Evolutionary conservation across 2,329 filamentous ascomycete species (phyloP).

Genomic region (Cladosporium sp.): DNA sequence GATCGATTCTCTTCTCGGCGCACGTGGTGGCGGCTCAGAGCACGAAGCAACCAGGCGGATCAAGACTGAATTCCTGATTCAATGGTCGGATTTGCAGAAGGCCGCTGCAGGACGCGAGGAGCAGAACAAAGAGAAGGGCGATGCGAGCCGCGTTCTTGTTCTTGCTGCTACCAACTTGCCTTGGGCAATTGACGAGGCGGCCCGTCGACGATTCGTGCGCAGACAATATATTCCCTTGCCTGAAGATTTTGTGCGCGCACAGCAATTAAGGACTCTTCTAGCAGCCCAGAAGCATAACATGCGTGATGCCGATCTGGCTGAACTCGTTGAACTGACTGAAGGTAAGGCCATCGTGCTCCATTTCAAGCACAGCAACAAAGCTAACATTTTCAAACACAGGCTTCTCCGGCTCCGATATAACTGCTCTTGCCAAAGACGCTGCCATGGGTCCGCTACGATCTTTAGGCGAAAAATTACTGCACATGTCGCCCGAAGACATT

Average conservation of each 20-base stretch:
- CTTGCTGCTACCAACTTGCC: slow-evolving; percentile 93
- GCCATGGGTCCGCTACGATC: slow-evolving; percentile 94
- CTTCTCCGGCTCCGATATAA: slow-evolving; percentile 97
- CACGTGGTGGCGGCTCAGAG: slow-evolving; percentile 76
- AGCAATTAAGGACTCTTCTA: slow-evolving; percentile 74
- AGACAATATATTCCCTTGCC: slow-evolving; percentile 95
- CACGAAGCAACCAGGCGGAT: slow-evolving; percentile 90
- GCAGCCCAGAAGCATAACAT: slow-evolving; percentile 84
- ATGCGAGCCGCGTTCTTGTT: slow-evolving; percentile 84
- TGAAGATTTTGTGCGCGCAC: slow-evolving; percentile 73
- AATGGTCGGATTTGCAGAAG: slow-evolving; percentile 91
- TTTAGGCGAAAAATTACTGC: slow-evolving; percentile 80
- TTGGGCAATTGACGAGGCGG: slow-evolving; percentile 97
- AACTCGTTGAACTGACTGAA: slow-evolving; percentile 75
- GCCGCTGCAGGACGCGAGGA: slow-evolving; percentile 80
- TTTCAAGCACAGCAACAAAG: background rate
- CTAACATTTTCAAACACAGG: slow-evolving; percentile 51
- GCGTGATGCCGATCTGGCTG: slow-evolving; percentile 64
- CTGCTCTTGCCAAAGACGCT: slow-evolving; percentile 91
- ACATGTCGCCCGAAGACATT: slow-evolving; percentile 93
- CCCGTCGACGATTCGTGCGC: slow-evolving; percentile 81
- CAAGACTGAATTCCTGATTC: slow-evolving; percentile 96
- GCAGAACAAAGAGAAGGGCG: slow-evolving; percentile 67
- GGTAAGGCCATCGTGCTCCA: slow-evolving; percentile 47
- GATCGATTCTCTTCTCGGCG: slow-evolving; percentile 88